Evolutionary conservation across 495 filamentous ascomycete genomes (phyloP).

Genomic region (Glarea lozoyensis): DNA sequence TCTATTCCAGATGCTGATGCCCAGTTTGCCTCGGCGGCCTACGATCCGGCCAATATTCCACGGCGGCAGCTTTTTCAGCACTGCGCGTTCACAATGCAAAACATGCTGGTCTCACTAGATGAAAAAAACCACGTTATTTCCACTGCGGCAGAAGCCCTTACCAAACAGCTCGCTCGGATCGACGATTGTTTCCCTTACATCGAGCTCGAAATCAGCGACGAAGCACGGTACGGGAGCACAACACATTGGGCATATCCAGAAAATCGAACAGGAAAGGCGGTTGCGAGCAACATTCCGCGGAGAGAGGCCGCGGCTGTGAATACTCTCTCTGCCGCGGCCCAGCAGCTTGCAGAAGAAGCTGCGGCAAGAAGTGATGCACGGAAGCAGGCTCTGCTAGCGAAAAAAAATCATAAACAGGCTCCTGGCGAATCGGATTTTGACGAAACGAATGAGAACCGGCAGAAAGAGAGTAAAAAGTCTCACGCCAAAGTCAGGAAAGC

Average conservation of each 20-base stretch:
- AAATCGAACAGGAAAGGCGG: constrained; percentile 59
- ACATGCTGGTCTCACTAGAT: constrained; percentile 78
- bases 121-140: constrained; percentile 95
- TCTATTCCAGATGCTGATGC: constrained; percentile 30
- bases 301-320: constrained; percentile 67
- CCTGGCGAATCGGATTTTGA: constrained; percentile 72
- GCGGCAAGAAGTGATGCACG: constrained; percentile 70
- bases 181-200: constrained; percentile 78
- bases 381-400: constrained; percentile 69
- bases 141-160: constrained; percentile 78
- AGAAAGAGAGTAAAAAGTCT: constrained; percentile 47
- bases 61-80: constrained; percentile 61
- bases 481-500: constrained; percentile 55
- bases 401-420: constrained; percentile 56
- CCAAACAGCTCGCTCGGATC: constrained; percentile 75
- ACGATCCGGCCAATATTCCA: constrained; percentile 40
- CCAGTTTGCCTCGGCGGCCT: constrained; percentile 23
- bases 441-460: constrained; percentile 45
- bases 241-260: constrained; percentile 96
- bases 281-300: constrained; percentile 56
- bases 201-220: constrained; percentile 82
- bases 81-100: constrained; percentile 47
- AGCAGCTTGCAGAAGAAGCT: constrained; percentile 68
- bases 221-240: constrained; percentile 82
- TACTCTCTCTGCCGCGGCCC: constrained; percentile 57